Conservation (phyloP, 352 stramenopile species). For the Phytophthora lateralis region DNA sequence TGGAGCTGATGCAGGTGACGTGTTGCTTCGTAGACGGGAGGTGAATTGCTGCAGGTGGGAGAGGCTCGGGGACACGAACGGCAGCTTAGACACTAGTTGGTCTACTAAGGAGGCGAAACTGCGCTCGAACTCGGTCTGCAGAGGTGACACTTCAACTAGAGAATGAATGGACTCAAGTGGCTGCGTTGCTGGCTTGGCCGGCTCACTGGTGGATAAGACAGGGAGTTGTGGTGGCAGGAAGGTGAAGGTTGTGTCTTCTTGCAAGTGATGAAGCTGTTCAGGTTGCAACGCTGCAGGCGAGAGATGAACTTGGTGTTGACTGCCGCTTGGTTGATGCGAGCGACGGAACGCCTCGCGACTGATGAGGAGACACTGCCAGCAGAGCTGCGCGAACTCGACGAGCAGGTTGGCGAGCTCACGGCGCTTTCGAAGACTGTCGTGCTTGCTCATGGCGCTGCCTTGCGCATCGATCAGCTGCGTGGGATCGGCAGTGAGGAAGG, state of each 20-base stretch:
- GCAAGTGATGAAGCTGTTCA: constrained; percentile 14
- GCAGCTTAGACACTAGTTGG: constrained; percentile 43
- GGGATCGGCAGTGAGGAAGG: constrained; percentile 45
- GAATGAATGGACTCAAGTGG: neutral
- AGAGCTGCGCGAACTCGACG: constrained; percentile 61
- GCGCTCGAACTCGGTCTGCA: constrained; percentile 76
- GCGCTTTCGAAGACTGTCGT: constrained; percentile 39
- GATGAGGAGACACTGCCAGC: constrained; percentile 62
- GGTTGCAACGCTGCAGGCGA: constrained; percentile 9
- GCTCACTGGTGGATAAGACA: neutral
- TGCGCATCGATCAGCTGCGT: constrained; percentile 37
- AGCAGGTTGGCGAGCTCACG: constrained; percentile 61
- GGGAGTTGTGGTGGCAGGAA: constrained; percentile 20
- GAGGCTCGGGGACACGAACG: constrained; percentile 39
- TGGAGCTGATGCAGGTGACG: constrained; percentile 1
- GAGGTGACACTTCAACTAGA: constrained; percentile 40
- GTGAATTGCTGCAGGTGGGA: constrained; percentile 38
- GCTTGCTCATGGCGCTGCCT: constrained; percentile 39
- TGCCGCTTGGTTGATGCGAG: constrained; percentile 12
- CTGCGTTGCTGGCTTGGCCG: neutral
- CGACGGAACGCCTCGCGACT: constrained; percentile 63
- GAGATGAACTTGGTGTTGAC: neutral
- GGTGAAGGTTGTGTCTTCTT: neutral
- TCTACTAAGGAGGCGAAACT: constrained; percentile 61
- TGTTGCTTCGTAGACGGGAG: constrained; percentile 19